Evolutionary conservation across 2,329 filamentous ascomycete species (phyloP).

Genomic region (Dendrostoma leiphaemia): DNA sequence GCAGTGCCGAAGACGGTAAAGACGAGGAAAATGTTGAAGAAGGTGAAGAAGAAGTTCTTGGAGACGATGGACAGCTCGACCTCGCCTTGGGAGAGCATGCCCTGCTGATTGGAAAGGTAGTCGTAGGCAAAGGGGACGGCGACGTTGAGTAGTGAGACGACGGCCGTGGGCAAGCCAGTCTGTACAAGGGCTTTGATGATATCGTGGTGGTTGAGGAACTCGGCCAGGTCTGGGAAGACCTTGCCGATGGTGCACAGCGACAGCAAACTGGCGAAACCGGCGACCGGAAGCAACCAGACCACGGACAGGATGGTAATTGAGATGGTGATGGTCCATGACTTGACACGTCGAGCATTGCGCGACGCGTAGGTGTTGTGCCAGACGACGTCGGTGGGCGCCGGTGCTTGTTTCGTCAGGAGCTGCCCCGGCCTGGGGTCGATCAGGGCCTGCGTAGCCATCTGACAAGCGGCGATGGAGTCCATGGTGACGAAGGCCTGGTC

Average conservation of each 20-base stretch:
- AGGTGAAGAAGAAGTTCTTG: constrained; percentile 99
- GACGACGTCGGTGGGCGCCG: constrained; percentile 87
- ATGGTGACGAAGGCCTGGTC: constrained; percentile 95
- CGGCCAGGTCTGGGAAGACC: constrained; percentile 68
- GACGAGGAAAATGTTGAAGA: constrained; percentile 97
- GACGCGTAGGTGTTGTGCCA: constrained; percentile 92
- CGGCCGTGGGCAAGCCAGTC: constrained; percentile 81
- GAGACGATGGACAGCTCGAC: constrained; percentile 93
- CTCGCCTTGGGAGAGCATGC: constrained; percentile 92
- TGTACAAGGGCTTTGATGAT: constrained; percentile 76
- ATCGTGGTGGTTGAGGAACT: constrained; percentile 64
- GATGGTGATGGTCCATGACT: constrained; percentile 80
- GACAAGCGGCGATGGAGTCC: constrained; percentile 87
- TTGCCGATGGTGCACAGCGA: constrained; percentile 78
- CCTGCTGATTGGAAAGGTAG: constrained; percentile 85
- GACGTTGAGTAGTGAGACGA: constrained; percentile 84
- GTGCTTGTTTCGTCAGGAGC: constrained; percentile 80
- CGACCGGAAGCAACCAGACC: constrained; percentile 83
- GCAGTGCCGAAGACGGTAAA: constrained; percentile 88
- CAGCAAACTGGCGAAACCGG: constrained; percentile 74
- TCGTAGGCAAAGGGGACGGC: constrained; percentile 93
- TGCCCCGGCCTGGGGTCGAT: constrained; percentile 87
- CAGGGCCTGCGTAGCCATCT: constrained; percentile 95
- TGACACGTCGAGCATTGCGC: constrained; percentile 68
- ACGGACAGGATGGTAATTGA: constrained; percentile 81